A percentile compares a stretch with the other conserved stretches of the same genome.
phyloP scores from a whole-genome alignment of 495 filamentous ascomycete species.

The Penicillium robsamsonii region DNA sequence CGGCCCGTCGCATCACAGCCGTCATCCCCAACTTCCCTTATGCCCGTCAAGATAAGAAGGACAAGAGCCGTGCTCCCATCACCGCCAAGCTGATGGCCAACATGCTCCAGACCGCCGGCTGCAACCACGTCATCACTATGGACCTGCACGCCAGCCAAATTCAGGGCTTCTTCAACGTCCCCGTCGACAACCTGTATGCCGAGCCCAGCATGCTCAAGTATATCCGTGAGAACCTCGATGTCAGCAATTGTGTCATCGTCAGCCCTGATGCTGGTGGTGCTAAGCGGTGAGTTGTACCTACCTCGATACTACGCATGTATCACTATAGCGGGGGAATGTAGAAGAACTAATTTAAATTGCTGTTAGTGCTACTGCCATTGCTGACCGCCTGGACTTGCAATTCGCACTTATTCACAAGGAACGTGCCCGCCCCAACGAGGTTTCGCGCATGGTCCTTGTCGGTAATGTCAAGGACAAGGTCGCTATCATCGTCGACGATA shows the following conservation, averaged over 20 bases:
- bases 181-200: constrained; percentile 95
- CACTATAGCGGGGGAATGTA: neutral
- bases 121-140: constrained; percentile 86
- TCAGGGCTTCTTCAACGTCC: constrained; percentile 95
- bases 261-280: constrained; percentile 95
- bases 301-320: neutral
- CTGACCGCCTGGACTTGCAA: constrained; percentile 86
- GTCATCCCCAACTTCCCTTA: constrained; percentile 97
- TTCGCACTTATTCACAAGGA: constrained; percentile 99
- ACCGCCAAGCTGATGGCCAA: constrained; percentile 94
- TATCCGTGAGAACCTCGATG: constrained; percentile 82
- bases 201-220: constrained; percentile 89
- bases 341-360: constrained; percentile 8
- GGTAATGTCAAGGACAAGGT: constrained; percentile 60
- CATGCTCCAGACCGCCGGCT: constrained; percentile 93
- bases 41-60: constrained; percentile 99
- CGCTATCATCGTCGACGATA: constrained; percentile 77
- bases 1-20: constrained; percentile 87
- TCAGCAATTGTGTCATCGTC: constrained; percentile 88
- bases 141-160: constrained; percentile 66
- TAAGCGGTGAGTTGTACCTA: constrained; percentile 66
- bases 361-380: constrained; percentile 82
- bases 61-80: constrained; percentile 84
- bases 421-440: constrained; percentile 90
- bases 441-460: constrained; percentile 88